phyloP scores from a whole-genome alignment of 116 monocot species.

The Iris pallida region DNA sequence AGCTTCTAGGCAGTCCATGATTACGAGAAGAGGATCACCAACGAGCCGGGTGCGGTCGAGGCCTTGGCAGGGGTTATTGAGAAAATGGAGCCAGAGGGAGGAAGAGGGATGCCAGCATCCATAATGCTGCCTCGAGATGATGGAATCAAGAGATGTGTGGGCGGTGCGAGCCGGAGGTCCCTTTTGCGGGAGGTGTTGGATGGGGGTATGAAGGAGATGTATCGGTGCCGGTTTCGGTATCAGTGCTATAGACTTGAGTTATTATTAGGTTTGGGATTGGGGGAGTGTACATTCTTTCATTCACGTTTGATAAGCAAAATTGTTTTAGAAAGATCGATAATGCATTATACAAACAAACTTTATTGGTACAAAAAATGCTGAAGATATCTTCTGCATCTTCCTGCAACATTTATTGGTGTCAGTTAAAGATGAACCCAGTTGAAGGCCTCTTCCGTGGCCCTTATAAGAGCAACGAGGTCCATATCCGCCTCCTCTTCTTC shows the following conservation, averaged over 20 bases:
- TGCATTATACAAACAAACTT: neutral
- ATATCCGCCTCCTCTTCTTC: slow-evolving; percentile 6
- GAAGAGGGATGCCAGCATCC: slow-evolving; percentile 75
- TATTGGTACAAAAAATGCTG: neutral
- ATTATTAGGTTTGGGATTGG: neutral
- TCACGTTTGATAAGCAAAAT: neutral
- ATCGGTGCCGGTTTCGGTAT: slow-evolving; percentile 28
- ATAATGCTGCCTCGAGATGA: slow-evolving; percentile 39
- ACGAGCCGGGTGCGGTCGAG: slow-evolving; percentile 49
- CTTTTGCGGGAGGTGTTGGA: no score
- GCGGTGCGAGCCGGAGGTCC: neutral
- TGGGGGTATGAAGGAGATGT: slow-evolving; percentile 25
- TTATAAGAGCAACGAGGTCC: slow-evolving; percentile 38
- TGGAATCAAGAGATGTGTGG: slow-evolving; percentile 44
- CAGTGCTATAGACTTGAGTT: slow-evolving; percentile 16
- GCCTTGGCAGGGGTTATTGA: slow-evolving; percentile 38
- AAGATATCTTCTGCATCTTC: neutral
- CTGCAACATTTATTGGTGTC: neutral
- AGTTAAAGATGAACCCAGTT: slow-evolving; percentile 30
- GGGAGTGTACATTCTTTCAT: no score
- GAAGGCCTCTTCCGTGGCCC: slow-evolving; percentile 74
- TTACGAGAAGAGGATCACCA: slow-evolving; percentile 57
- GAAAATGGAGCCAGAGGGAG: slow-evolving; percentile 49
- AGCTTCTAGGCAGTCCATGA: slow-evolving; percentile 71
- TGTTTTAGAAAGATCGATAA: neutral